phyloP scores from a whole-genome alignment of 768 basidiomycete species.

The Pluteus cervinus region DNA sequence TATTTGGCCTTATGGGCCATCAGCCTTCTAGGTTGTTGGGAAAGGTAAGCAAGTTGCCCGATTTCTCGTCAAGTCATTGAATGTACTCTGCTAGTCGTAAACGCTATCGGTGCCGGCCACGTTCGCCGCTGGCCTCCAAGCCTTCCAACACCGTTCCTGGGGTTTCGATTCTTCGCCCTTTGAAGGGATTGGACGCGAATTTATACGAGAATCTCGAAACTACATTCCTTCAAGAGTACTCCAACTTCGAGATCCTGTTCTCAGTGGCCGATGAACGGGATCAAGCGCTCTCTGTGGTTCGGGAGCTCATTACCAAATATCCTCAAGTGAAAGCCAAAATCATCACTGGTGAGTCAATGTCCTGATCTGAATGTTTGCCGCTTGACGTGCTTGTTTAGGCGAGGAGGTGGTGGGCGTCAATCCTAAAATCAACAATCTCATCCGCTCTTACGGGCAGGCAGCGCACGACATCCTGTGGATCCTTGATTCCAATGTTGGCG shows the following conservation, averaged over 20 bases:
- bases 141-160: constrained; percentile 56
- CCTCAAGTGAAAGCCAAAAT: constrained; percentile 67
- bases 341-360: constrained; percentile 59
- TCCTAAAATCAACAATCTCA: constrained; percentile 96
- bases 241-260: constrained; percentile 86
- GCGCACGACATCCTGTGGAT: constrained; percentile 92
- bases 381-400: constrained; percentile 36
- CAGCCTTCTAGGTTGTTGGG: constrained; percentile 63
- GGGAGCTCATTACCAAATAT: constrained; percentile 72
- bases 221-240: constrained; percentile 87
- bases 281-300: constrained; percentile 80
- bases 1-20: constrained; percentile 59
- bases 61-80: background rate
- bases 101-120: constrained; percentile 65
- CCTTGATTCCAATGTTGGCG: constrained; percentile 90
- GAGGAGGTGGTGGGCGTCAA: constrained; percentile 86
- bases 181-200: constrained; percentile 94
- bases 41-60: constrained; percentile 53
- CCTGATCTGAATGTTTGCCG: background rate
- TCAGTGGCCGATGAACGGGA: constrained; percentile 87
- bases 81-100: constrained; percentile 45
- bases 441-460: constrained; percentile 77
- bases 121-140: constrained; percentile 52
- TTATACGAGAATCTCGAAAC: constrained; percentile 95
- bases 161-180: constrained; percentile 89